Evolutionary conservation across 75 land plant species (phyloP).

Genomic region (Sequoia sempervirens): DNA sequence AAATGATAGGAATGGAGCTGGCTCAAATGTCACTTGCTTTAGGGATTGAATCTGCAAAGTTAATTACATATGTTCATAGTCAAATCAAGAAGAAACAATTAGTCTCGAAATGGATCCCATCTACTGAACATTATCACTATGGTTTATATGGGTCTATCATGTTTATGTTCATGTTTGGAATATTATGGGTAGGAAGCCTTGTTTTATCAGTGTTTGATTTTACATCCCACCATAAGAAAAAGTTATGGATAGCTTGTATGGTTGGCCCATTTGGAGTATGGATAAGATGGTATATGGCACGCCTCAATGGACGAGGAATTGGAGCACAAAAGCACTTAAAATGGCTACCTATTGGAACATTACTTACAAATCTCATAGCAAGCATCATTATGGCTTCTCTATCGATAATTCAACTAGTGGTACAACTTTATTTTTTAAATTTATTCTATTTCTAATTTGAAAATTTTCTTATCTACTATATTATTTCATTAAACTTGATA

Average conservation of each 20-base stretch:
- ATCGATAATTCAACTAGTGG: constrained; percentile 31
- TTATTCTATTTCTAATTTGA: not conserved
- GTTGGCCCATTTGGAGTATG: constrained; percentile 72
- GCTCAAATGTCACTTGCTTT: constrained; percentile 26
- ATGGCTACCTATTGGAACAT: constrained; percentile 88
- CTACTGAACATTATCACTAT: constrained; percentile 10
- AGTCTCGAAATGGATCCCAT: not conserved
- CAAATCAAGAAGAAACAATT: not conserved
- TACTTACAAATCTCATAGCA: constrained; percentile 19
- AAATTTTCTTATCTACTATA: not conserved
- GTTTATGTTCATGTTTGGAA: constrained; percentile 15
- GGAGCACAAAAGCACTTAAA: constrained; percentile 31
- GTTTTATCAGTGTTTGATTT: too few species aligned
- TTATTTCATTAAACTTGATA: not conserved
- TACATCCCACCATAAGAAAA: too few species aligned
- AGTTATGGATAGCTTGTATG: too few species aligned
- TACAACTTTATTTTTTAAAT: constrained; percentile 7
- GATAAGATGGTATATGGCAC: constrained; percentile 77
- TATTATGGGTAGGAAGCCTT: constrained; percentile 7
- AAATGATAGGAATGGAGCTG: constrained; percentile 28
- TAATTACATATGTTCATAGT: not conserved
- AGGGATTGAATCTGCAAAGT: constrained; percentile 33
- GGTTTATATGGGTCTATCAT: constrained; percentile 25
- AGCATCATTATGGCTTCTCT: constrained; percentile 65
- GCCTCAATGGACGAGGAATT: constrained; percentile 74